phyloP scores from a whole-genome alignment of 257 asterid genomes.

The Fraxinus anomala region DNA sequence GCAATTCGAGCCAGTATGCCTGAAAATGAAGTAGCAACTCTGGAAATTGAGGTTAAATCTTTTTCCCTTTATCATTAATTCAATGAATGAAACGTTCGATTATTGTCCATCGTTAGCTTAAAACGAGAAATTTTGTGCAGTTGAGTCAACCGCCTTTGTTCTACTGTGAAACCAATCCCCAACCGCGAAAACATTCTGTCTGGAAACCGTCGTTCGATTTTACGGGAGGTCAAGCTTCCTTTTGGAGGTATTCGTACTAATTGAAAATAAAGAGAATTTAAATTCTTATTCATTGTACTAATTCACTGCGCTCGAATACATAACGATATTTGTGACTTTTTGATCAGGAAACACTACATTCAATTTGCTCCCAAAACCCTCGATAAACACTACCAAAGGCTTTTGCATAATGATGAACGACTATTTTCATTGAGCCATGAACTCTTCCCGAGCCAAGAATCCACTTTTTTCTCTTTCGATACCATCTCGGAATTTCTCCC shows the following conservation, averaged over 20 bases:
- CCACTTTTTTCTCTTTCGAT: conserved; percentile 24
- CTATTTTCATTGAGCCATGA: conserved; percentile 28
- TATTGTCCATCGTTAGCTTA: neutral
- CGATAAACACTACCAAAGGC: conserved; percentile 38
- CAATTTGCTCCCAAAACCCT: conserved; percentile 36
- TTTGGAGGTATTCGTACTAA: conserved; percentile 28
- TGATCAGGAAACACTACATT: conserved; percentile 42
- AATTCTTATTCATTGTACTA: too few species aligned
- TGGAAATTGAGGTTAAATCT: conserved; percentile 46
- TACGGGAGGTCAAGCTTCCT: conserved; percentile 45
- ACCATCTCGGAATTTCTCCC: neutral
- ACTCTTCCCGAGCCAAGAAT: conserved; percentile 36
- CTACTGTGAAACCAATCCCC: conserved; percentile 39
- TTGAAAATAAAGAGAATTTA: too few species aligned
- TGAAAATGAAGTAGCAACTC: conserved; percentile 21
- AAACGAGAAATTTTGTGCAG: conserved; percentile 26
- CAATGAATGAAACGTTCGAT: too few species aligned
- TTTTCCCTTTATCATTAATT: neutral
- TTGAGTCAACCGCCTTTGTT: conserved; percentile 42
- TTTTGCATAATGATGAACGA: conserved; percentile 35
- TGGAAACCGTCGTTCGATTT: conserved; percentile 49
- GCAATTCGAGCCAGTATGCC: conserved; percentile 32
- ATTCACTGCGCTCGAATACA: too few species aligned
- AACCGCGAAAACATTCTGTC: conserved; percentile 48
- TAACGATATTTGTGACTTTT: neutral